These are phyloP conservation scores for Dendrobium nobile DNA, from an alignment of 106 monocot genomes.

Conservation along the genomic window DNA sequence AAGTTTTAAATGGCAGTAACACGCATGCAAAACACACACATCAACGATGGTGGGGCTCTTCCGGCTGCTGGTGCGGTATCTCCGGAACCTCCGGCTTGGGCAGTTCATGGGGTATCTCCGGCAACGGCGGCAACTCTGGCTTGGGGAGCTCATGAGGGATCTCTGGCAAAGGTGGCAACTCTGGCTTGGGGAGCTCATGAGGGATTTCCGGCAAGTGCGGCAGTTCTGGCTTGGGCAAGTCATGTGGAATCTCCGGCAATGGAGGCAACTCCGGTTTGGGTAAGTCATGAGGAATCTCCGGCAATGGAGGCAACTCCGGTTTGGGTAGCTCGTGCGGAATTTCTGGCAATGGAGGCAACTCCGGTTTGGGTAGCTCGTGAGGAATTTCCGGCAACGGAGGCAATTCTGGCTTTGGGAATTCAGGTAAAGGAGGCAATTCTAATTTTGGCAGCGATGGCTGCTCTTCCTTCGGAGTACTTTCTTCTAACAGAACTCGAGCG, in stretches of 20 bases:
- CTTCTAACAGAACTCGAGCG: background rate
- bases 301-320: background rate
- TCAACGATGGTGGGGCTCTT: background rate
- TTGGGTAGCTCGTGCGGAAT: background rate
- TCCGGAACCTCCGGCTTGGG: background rate
- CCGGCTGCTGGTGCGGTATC: background rate
- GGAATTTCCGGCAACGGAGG: background rate
- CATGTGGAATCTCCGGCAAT: background rate
- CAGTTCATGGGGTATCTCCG: background rate
- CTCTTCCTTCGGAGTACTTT: background rate
- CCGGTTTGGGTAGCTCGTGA: background rate
- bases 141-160: background rate
- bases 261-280: background rate
- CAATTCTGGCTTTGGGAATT: background rate
- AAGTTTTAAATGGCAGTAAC: background rate
- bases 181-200: too few species aligned
- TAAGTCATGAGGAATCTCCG: background rate
- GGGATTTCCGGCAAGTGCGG: too few species aligned
- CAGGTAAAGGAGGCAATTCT: background rate
- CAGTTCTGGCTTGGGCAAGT: too few species aligned
- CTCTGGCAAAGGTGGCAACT: background rate
- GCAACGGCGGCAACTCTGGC: background rate
- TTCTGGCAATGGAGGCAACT: background rate
- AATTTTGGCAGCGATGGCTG: background rate
- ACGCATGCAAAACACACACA: background rate